These are phyloP conservation scores for Stromatinia cepivora DNA, from an alignment of 2,329 filamentous ascomycete species.

Conservation along the genomic window DNA sequence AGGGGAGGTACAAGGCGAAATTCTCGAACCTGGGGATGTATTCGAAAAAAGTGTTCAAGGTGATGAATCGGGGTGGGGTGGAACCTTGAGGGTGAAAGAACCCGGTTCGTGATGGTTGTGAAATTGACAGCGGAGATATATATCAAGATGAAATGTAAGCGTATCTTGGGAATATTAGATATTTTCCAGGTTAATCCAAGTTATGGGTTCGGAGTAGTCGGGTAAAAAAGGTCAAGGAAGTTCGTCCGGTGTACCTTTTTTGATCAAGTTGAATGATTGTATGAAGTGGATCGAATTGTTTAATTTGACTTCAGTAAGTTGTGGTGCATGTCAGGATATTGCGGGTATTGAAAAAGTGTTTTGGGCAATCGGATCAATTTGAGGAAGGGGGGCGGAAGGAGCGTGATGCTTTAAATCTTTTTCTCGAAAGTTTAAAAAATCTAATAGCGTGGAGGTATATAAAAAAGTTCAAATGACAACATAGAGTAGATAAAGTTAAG, in stretches of 20 bases:
- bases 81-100: constrained; percentile 3
- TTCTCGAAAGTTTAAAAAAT: background rate
- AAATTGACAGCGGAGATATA: constrained; percentile 20
- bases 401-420: background rate
- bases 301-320: constrained; percentile 18
- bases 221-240: constrained; percentile 11
- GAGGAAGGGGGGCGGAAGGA: background rate
- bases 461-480: background rate
- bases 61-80: constrained; percentile 16
- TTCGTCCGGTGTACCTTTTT: constrained; percentile 16
- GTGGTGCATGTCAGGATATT: constrained; percentile 13
- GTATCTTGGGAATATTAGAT: constrained; percentile 18
- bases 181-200: constrained; percentile 4
- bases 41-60: constrained; percentile 6
- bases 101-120: constrained; percentile 1
- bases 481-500: background rate
- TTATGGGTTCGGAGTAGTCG: constrained; percentile 13
- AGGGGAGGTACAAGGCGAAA: constrained; percentile 18
- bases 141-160: constrained; percentile 14
- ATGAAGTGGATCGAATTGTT: constrained; percentile 13
- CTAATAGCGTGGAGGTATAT: background rate
- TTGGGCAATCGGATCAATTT: constrained; percentile 4
- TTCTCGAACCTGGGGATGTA: constrained; percentile 17
- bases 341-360: constrained; percentile 1
- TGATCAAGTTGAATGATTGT: constrained; percentile 1